Conservation (phyloP, 2,329 filamentous ascomycete species). For the Monilinia laxa region DNA sequence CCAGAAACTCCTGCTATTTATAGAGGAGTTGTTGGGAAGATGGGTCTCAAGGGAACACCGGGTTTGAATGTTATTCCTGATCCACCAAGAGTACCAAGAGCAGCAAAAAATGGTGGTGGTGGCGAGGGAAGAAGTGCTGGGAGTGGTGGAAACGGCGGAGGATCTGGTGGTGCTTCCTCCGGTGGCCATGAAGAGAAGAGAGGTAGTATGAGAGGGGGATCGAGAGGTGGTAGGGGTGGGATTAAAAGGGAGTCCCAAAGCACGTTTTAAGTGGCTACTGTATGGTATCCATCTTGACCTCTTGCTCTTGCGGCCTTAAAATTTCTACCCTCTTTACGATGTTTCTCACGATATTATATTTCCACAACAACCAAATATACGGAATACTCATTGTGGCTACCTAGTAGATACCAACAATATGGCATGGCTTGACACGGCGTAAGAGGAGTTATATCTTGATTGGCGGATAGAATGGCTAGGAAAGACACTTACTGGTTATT, state of each 20-base stretch:
- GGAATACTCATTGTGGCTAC: neutral
- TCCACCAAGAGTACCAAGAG: conserved; percentile 38
- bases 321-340: neutral
- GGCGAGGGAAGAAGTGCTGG: conserved; percentile 15
- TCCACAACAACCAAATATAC: no score
- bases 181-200: no score
- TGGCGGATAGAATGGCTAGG: no score
- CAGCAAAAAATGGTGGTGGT: conserved; percentile 24
- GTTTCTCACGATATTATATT: no score
- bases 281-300: neutral
- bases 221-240: no score
- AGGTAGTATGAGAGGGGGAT: no score
- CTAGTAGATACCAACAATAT: neutral
- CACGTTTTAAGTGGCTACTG: neutral
- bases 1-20: conserved; percentile 49
- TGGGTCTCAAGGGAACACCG: conserved; percentile 54
- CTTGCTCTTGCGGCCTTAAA: neutral
- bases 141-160: neutral
- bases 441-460: neutral
- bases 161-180: neutral
- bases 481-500: no score
- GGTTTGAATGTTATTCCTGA: conserved; percentile 51
- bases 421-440: neutral
- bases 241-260: no score
- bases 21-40: conserved; percentile 53